Percentiles rank a stretch among this genome's conserved stretches.
phyloP scores from a whole-genome alignment of 192 early-diverging fungal species.

The Umbelopsis ramanniana region DNA sequence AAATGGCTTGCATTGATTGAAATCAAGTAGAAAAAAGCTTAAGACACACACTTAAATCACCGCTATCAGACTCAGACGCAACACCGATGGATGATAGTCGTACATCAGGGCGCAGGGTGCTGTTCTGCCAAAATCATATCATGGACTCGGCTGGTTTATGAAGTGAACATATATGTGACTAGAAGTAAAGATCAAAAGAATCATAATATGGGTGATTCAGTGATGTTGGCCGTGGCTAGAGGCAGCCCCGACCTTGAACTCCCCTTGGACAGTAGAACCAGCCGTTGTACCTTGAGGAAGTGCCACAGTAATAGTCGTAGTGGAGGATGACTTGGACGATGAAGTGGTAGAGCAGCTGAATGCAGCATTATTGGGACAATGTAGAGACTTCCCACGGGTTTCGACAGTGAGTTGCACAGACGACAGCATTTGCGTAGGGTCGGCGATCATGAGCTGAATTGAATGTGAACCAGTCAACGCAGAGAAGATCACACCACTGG shows the following conservation, averaged over 20 bases:
- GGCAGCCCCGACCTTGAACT: neutral
- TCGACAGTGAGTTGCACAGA: neutral
- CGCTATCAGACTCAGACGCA: too few relatives aligned
- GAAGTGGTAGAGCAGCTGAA: constrained; percentile 4
- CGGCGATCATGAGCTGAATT: neutral
- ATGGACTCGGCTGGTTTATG: too few relatives aligned
- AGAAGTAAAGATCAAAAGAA: too few relatives aligned
- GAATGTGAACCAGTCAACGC: neutral
- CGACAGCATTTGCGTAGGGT: constrained; percentile 26
- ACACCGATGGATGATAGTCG: too few relatives aligned
- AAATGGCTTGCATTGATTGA: too few relatives aligned
- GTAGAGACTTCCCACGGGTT: neutral
- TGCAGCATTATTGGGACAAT: neutral
- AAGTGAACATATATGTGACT: too few relatives aligned
- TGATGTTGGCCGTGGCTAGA: neutral
- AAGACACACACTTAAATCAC: too few relatives aligned
- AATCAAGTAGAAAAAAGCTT: too few relatives aligned
- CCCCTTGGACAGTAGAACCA: constrained; percentile 19
- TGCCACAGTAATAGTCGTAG: neutral
- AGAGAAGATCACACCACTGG: constrained; percentile 8
- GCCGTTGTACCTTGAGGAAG: constrained; percentile 2
- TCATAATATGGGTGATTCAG: too few relatives aligned
- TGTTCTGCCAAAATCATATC: too few relatives aligned
- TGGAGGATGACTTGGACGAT: neutral
- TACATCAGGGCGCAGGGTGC: too few relatives aligned